These are phyloP conservation scores for Colletotrichum sp. DNA, from an alignment of 2,329 filamentous ascomycete species.

Conservation along the genomic window DNA sequence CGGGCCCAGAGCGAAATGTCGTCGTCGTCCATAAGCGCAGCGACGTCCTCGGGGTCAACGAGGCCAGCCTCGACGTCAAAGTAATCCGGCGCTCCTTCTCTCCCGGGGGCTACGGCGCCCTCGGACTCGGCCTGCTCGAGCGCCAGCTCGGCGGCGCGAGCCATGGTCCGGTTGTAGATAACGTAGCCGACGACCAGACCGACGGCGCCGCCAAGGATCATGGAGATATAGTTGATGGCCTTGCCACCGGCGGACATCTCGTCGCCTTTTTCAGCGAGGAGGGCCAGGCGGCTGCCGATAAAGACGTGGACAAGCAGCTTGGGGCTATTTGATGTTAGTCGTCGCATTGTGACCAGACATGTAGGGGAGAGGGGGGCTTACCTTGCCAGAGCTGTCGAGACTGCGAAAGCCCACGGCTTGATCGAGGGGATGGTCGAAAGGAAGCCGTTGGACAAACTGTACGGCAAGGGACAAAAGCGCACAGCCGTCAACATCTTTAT, in stretches of 20 bases:
- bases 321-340: constrained; percentile 52
- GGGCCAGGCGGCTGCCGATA: constrained; percentile 82
- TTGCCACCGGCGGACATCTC: constrained; percentile 83
- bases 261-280: constrained; percentile 82
- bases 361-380: constrained; percentile 27
- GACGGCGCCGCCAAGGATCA: constrained; percentile 72
- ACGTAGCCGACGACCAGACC: constrained; percentile 80
- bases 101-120: constrained; percentile 22
- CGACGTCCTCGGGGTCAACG: constrained; percentile 54
- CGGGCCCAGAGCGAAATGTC: constrained; percentile 64
- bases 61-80: constrained; percentile 50
- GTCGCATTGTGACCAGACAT: background rate
- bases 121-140: constrained; percentile 41
- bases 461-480: constrained; percentile 89
- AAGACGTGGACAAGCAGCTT: constrained; percentile 94
- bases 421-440: constrained; percentile 93
- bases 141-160: constrained; percentile 63
- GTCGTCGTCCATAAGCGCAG: constrained; percentile 62
- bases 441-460: constrained; percentile 92
- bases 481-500: constrained; percentile 90
- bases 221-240: constrained; percentile 82
- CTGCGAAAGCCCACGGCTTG: constrained; percentile 73
- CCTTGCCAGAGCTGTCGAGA: constrained; percentile 82
- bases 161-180: constrained; percentile 79
- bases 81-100: constrained; percentile 31